phyloP scores from a whole-genome alignment of 257 asterid genomes.

The Ilex asprella region DNA sequence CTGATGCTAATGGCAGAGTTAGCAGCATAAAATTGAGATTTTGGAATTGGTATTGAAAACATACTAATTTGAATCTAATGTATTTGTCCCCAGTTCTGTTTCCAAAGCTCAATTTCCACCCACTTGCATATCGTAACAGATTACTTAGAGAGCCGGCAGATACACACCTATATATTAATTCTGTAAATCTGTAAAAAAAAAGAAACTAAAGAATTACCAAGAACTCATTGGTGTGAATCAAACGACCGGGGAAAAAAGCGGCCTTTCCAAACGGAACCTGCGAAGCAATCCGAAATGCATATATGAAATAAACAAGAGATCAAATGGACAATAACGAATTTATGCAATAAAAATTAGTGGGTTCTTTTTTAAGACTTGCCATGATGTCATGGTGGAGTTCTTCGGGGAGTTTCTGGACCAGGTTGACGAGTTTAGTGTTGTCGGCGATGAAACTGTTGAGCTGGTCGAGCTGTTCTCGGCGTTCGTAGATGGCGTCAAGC shows the following conservation, averaged over 20 bases:
- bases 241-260: constrained; percentile 81
- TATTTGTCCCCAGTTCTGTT: too few relatives aligned
- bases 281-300: not conserved
- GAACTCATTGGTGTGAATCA: constrained; percentile 86
- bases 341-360: too few relatives aligned
- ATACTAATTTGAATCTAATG: not conserved
- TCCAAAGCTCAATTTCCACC: too few relatives aligned
- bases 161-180: too few relatives aligned
- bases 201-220: constrained; percentile 33
- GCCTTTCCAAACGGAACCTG: constrained; percentile 95
- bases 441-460: constrained; percentile 53
- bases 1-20: too few relatives aligned
- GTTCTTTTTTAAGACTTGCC: constrained; percentile 23
- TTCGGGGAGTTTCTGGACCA: constrained; percentile 69
- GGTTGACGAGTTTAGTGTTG: constrained; percentile 53
- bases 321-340: too few relatives aligned
- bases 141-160: too few relatives aligned
- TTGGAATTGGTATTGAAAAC: too few relatives aligned
- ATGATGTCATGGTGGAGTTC: constrained; percentile 76
- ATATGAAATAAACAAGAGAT: not conserved
- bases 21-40: too few relatives aligned
- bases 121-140: too few relatives aligned
- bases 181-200: too few relatives aligned
- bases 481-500: constrained; percentile 47
- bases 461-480: constrained; percentile 43